These are phyloP conservation scores for Neurospora africana DNA, from an alignment of 495 filamentous ascomycete genomes.

Conservation along the genomic window DNA sequence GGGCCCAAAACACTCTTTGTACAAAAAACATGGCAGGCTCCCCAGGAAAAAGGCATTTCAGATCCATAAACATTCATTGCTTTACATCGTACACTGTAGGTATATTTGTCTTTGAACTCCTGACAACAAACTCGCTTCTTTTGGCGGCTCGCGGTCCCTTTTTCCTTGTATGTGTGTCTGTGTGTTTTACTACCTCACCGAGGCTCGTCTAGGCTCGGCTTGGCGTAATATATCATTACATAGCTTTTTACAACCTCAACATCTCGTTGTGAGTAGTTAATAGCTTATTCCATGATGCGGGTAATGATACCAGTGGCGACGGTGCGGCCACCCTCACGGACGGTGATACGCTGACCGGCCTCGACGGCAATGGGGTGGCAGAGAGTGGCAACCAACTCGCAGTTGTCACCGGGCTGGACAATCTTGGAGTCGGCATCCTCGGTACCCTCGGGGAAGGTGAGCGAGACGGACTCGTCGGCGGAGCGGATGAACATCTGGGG, in stretches of 20 bases:
- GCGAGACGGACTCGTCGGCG: conserved; percentile 74
- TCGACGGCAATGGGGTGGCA: conserved; percentile 77
- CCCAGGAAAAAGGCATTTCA: conserved; percentile 2
- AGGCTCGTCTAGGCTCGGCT: neutral
- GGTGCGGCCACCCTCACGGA: conserved; percentile 90
- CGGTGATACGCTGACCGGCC: conserved; percentile 84
- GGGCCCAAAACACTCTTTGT: conserved; percentile 7
- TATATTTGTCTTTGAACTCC: neutral
- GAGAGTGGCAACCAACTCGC: conserved; percentile 83
- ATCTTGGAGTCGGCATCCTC: conserved; percentile 55
- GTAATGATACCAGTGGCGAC: conserved; percentile 90
- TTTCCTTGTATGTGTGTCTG: neutral
- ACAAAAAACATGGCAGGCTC: conserved; percentile 8
- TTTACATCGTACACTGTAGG: conserved; percentile 10
- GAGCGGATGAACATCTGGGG: conserved; percentile 94
- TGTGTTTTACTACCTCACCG: neutral
- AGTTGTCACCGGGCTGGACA: conserved; percentile 97
- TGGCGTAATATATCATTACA: neutral
- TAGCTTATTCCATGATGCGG: conserved; percentile 57
- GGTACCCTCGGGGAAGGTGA: conserved; percentile 72
- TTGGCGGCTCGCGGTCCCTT: neutral
- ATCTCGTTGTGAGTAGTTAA: neutral
- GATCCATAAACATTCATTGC: conserved; percentile 12
- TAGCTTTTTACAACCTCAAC: neutral
- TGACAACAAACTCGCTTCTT: neutral